Base-by-base conservation (phyloP, 352 stramenopile genomes). In the Albugo candida region DNA sequence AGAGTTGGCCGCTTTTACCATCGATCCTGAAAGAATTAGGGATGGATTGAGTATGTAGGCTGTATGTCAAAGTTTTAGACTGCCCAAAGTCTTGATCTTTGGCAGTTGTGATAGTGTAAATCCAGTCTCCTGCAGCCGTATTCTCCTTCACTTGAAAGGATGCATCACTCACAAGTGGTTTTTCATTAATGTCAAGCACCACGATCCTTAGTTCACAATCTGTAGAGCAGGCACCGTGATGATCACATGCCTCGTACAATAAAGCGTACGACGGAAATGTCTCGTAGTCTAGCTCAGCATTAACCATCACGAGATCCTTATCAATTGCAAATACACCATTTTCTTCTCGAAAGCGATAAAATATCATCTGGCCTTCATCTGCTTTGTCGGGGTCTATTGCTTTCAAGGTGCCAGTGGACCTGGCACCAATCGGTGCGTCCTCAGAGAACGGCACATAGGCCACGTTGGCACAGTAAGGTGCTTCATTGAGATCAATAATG, bases 71-170 rank as follows among this genome's bases (percentile, higher is more conserved):
- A 17, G 39, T 17, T 6, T 59, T 11, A 8, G 58, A 75, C 47
- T 81, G 65, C 2, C 57, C 56, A 0, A 54, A 17, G 41, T 81
- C 68, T 35, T 62, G 49, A 16, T 81, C 68, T 6, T 41, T 60
- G 2, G 59, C 65, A 31, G 24, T 31, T 19, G 51, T 36, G 2
- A 75, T 34, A 0, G 50, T 59, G 41, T 70, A 69, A 1, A 69
- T 58, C 35, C 58, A 48, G 3, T 3, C 24, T 31, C 24, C 24
- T 0, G 52, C 61, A 8, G 37, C 55, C 1, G 38, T 58, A 34
- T 69, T 67, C 51, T 81, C 68, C 6, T 39, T 17, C 2, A 81
- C 48, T 50, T 53, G 11, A 41, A 65, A 57, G 0, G 10, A 39
- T 40, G 58, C 44, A 17, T 42, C 48, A 1, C 19, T 16, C 16